phyloP scores from a whole-genome alignment of 192 early-diverging fungal genomes.

The Coemansia erecta region DNA sequence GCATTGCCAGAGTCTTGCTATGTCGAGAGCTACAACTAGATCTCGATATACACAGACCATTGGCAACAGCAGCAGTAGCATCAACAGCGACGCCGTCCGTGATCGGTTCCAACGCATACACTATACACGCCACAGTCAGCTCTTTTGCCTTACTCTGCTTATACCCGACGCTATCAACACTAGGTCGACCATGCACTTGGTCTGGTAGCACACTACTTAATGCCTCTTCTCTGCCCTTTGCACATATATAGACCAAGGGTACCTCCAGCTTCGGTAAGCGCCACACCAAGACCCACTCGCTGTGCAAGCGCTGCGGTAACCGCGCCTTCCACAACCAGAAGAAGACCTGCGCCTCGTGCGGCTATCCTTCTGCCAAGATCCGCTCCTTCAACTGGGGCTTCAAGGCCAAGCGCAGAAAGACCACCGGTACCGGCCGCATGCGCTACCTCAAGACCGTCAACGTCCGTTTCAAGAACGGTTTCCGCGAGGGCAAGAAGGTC shows the following conservation, averaged over 20 bases:
- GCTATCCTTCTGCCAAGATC: slow-evolving; percentile 97
- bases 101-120: too few relatives aligned
- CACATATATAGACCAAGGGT: slow-evolving; percentile 79
- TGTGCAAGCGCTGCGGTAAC: slow-evolving; percentile 96
- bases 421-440: slow-evolving; percentile 99
- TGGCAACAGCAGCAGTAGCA: too few relatives aligned
- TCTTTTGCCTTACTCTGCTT: too few relatives aligned
- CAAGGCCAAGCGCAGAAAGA: slow-evolving; percentile 98
- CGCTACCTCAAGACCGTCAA: slow-evolving; percentile 90
- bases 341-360: slow-evolving; percentile 99
- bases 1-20: too few relatives aligned
- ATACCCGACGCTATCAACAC: not conserved
- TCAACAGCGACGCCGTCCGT: too few relatives aligned
- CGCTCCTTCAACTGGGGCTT: slow-evolving; percentile 95
- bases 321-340: slow-evolving; percentile 99
- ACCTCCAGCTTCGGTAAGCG: slow-evolving; percentile 99
- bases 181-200: not conserved
- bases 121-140: not conserved
- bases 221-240: not conserved
- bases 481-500: slow-evolving; percentile 70
- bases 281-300: slow-evolving; percentile 99
- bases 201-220: too few relatives aligned
- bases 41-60: too few relatives aligned
- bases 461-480: slow-evolving; percentile 97
- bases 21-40: too few relatives aligned